Evolutionary conservation across 345 rosid species (phyloP).

Genomic region (Aethionema arabicum): DNA sequence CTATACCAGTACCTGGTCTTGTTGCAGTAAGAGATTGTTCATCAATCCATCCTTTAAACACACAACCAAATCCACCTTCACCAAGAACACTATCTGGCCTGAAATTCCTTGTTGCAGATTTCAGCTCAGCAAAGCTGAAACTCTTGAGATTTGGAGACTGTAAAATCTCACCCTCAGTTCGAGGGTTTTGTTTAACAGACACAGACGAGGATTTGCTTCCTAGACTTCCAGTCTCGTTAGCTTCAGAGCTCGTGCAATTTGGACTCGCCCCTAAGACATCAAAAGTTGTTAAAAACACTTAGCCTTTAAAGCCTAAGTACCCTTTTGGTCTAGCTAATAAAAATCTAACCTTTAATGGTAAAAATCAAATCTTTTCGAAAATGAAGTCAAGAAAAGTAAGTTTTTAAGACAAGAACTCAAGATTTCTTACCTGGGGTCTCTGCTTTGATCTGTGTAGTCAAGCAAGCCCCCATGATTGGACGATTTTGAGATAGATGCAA

Average conservation of each 20-base stretch:
- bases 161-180: slow-evolving; percentile 73
- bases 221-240: slow-evolving; percentile 37
- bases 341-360: not conserved
- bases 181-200: slow-evolving; percentile 52
- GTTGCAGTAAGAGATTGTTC: slow-evolving; percentile 59
- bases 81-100: slow-evolving; percentile 80
- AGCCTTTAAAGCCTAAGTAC: too few relatives aligned
- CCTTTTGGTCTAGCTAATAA: not conserved
- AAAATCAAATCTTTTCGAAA: slow-evolving; percentile 13
- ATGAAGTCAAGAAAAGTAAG: slow-evolving; percentile 2
- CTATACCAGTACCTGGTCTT: slow-evolving; percentile 75
- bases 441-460: slow-evolving; percentile 84
- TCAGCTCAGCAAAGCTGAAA: slow-evolving; percentile 56
- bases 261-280: slow-evolving; percentile 40
- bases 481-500: slow-evolving; percentile 20
- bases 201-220: slow-evolving; percentile 45
- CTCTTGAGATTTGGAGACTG: slow-evolving; percentile 62
- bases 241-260: slow-evolving; percentile 34
- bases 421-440: slow-evolving; percentile 54
- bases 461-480: slow-evolving; percentile 77
- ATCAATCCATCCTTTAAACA: slow-evolving; percentile 83
- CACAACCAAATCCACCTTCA: slow-evolving; percentile 84
- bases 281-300: not conserved
- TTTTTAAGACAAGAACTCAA: slow-evolving; percentile 12
- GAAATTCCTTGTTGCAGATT: slow-evolving; percentile 68